Conservation (phyloP, 805 yeast genomes). For the Candida nonsorbophila region DNA sequence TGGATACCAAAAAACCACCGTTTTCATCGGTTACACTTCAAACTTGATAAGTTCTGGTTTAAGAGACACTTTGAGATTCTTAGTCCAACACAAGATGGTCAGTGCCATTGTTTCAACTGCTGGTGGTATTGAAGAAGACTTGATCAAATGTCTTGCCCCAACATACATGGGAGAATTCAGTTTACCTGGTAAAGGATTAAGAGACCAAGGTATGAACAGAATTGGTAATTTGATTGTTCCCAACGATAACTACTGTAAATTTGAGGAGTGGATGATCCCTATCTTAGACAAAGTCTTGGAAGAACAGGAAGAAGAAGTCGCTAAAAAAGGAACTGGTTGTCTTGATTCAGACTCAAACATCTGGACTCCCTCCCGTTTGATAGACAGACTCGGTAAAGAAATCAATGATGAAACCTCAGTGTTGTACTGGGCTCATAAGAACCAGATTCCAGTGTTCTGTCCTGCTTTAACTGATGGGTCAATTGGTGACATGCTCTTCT, state of each 20-base stretch:
- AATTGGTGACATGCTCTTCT: conserved; percentile 97
- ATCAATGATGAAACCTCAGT: conserved; percentile 92
- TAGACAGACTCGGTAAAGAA: conserved; percentile 91
- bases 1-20: conserved; percentile 80
- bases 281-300: conserved; percentile 78
- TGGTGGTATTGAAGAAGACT: conserved; percentile 97
- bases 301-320: conserved; percentile 75
- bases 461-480: conserved; percentile 98
- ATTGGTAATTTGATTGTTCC: conserved; percentile 97
- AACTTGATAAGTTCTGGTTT: conserved; percentile 92
- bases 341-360: conserved; percentile 59
- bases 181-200: conserved; percentile 70
- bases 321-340: conserved; percentile 42
- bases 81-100: conserved; percentile 92
- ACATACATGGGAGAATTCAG: conserved; percentile 91
- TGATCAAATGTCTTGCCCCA: conserved; percentile 94
- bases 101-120: conserved; percentile 96
- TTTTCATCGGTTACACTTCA: conserved; percentile 94
- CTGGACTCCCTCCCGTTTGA: conserved; percentile 93
- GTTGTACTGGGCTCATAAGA: conserved; percentile 96
- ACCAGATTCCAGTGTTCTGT: conserved; percentile 92
- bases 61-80: conserved; percentile 81
- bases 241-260: conserved; percentile 93
- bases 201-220: conserved; percentile 96
- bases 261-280: conserved; percentile 99